Evolutionary conservation across 2,329 filamentous ascomycete species (phyloP), one percentile per base, ranked within the genome.

Genomic region (Colletotrichum graminicola): DNA sequence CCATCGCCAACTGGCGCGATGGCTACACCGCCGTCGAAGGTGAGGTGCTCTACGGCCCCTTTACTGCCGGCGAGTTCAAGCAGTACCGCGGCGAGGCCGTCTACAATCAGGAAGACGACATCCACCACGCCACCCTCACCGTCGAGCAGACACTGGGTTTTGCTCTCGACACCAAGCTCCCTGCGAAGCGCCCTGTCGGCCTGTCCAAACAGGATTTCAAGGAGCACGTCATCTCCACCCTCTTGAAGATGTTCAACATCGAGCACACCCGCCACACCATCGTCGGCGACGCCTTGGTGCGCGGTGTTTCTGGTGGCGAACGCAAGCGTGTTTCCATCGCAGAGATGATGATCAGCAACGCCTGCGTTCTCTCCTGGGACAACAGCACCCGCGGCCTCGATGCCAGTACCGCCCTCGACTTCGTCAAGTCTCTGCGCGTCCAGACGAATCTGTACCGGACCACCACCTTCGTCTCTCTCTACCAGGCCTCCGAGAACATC

Each of bases 171-270:
- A 93, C 91, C 41, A 97, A 97, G 82, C 91, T 93, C 18, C 94
- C 95, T 7, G 91, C 92, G 21, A 94, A 95, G 80, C 87, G 94
- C 57, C 93, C 93, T 0, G 89, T 87, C 5, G 93, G 93, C 29
- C 87, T 96, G 75, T 90, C 88, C 49, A 92, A 93, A 79, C 79
- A 82, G 7, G 90, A 92, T 21, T 95, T 95, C 84, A 95, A 95
- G 83, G 86, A 92, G 61, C 90, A 90, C 75, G 90, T 97, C 68
- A 86, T 95, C 72, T 87, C 89, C 23, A 89, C 92, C 76, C 85
- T 97, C 71, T 85, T 97, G 62, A 94, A 93, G 77, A 96, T 97
- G 93, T 97, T 97, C 85, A 96, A 95, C 78, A 97, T 97, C 65
- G 92, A 95, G 79, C 94, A 97, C 80, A 97, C 94, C 0, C 88